A percentile compares a stretch with the other conserved stretches of the same genome.
phyloP scores from a whole-genome alignment of 176 grass and related monocot species.

The Eragrostis nindensis region DNA sequence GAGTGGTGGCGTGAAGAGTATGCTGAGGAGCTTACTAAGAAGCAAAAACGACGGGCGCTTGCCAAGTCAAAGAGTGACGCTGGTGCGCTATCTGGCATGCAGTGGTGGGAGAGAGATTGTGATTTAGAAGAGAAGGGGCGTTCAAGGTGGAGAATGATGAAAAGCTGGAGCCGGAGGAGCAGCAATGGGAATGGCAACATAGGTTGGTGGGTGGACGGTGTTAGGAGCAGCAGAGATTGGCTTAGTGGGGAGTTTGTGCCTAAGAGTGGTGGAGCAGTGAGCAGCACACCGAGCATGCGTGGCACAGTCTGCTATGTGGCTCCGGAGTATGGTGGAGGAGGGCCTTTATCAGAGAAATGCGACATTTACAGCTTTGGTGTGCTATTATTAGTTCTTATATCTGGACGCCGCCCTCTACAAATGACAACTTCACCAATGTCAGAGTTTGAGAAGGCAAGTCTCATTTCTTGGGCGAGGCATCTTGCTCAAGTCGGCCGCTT shows the following conservation, averaged over 20 bases:
- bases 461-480: constrained; percentile 92
- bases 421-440: constrained; percentile 82
- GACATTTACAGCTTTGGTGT: constrained; percentile 98
- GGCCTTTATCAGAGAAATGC: constrained; percentile 88
- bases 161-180: constrained; percentile 69
- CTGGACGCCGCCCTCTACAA: constrained; percentile 85
- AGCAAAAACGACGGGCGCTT: constrained; percentile 65
- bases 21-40: constrained; percentile 84
- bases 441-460: constrained; percentile 91
- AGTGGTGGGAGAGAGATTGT: constrained; percentile 83
- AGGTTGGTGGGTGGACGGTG: constrained; percentile 69
- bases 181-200: constrained; percentile 55
- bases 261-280: constrained; percentile 75
- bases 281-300: constrained; percentile 97
- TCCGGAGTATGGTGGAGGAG: constrained; percentile 80
- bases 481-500: constrained; percentile 74
- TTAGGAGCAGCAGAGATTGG: constrained; percentile 63
- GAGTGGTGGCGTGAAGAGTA: constrained; percentile 99
- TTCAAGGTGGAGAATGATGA: constrained; percentile 78
- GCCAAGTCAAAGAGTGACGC: constrained; percentile 66
- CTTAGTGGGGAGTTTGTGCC: constrained; percentile 66
- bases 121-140: constrained; percentile 55
- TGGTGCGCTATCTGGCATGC: constrained; percentile 41
- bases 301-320: constrained; percentile 97
- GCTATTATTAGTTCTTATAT: constrained; percentile 81